Conservation (phyloP, 1,284 basidiomycete species). For the Rhodotorula sp. region DNA sequence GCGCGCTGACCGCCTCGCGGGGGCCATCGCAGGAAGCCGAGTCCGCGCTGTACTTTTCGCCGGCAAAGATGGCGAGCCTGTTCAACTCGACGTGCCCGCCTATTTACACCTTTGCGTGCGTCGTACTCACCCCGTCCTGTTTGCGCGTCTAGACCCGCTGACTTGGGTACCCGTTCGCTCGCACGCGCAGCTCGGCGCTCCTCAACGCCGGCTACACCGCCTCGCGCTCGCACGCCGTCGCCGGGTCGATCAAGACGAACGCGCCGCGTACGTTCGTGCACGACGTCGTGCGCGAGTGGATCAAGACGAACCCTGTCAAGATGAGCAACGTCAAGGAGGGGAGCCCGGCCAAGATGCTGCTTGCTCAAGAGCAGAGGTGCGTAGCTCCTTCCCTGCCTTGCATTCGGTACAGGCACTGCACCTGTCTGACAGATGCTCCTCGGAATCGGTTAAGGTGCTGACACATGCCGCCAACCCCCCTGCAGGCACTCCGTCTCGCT, state of each 20-base stretch:
- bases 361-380: conserved; percentile 40
- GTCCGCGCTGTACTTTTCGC: conserved; percentile 88
- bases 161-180: no score
- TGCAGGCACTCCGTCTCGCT: conserved; percentile 73
- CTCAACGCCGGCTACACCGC: conserved; percentile 80
- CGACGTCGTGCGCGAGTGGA: conserved; percentile 81
- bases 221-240: conserved; percentile 83
- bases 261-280: conserved; percentile 72
- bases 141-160: background rate
- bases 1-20: background rate
- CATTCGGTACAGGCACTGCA: no score
- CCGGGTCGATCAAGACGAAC: conserved; percentile 89
- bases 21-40: conserved; percentile 65
- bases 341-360: conserved; percentile 39
- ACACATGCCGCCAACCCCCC: no score
- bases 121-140: conserved; percentile 24
- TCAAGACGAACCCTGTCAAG: conserved; percentile 76
- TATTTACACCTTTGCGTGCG: conserved; percentile 71
- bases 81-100: conserved; percentile 82
- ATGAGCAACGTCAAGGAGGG: conserved; percentile 59
- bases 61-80: conserved; percentile 72
- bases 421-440: background rate
- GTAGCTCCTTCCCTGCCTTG: conserved; percentile 9
- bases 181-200: conserved; percentile 68
- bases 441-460: no score